Evolutionary conservation across 352 stramenopile genomes (phyloP).

Genomic region (Pythium aquatile): DNA sequence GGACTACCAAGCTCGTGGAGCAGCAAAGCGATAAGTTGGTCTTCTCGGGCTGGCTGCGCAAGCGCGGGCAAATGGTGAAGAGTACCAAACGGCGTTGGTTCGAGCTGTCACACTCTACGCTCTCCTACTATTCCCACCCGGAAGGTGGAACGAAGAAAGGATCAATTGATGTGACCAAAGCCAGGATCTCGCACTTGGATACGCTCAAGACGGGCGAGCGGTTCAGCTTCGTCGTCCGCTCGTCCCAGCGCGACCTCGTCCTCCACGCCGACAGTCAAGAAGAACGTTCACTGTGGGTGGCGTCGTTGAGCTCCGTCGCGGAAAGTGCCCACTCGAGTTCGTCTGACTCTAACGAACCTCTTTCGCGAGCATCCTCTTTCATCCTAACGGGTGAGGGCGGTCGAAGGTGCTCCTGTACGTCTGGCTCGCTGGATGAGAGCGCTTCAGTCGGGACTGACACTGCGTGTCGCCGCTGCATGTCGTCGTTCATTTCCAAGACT

Average conservation of each 20-base stretch:
- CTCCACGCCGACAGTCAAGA: slow-evolving; percentile 86
- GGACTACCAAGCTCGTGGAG: slow-evolving; percentile 60
- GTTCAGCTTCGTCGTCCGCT: slow-evolving; percentile 79
- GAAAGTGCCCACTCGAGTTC: slow-evolving; percentile 27
- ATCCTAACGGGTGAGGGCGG: slow-evolving; percentile 35
- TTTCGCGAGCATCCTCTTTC: slow-evolving; percentile 4
- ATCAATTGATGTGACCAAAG: slow-evolving; percentile 56
- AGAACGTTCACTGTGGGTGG: slow-evolving; percentile 77
- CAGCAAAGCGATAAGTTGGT: slow-evolving; percentile 54
- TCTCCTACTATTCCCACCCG: slow-evolving; percentile 79
- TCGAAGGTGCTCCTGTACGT: slow-evolving; percentile 59
- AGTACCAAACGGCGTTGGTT: slow-evolving; percentile 88
- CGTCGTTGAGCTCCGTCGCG: slow-evolving; percentile 61
- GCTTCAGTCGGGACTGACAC: slow-evolving; percentile 34
- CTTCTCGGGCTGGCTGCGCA: slow-evolving; percentile 81
- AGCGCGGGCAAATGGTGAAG: slow-evolving; percentile 82
- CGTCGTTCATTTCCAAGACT: slow-evolving; percentile 79
- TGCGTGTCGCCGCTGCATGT: slow-evolving; percentile 64
- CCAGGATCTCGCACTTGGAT: slow-evolving; percentile 60
- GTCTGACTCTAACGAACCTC: slow-evolving; percentile 22
- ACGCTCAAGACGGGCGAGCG: slow-evolving; percentile 80
- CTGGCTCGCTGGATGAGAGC: slow-evolving; percentile 22
- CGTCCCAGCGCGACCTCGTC: slow-evolving; percentile 52
- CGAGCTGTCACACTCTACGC: slow-evolving; percentile 61
- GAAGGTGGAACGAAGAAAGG: slow-evolving; percentile 75